Evolutionary conservation across 2,329 filamentous ascomycete genomes (phyloP).

Genomic region (Madurella mycetomatis): DNA sequence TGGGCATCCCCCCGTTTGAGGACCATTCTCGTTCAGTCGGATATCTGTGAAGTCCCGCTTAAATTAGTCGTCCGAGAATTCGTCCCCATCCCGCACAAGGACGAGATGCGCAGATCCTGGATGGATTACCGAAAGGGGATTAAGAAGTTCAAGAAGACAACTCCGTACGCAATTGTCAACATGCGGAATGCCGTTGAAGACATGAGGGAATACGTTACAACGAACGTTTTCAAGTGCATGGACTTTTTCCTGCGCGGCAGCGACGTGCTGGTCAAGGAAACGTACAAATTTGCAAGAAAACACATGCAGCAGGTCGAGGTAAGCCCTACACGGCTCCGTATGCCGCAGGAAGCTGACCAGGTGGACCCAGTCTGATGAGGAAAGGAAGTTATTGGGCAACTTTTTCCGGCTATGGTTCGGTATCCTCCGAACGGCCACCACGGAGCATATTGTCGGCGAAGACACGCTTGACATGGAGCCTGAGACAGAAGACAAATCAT

Average conservation of each 20-base stretch:
- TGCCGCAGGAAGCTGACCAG: background rate
- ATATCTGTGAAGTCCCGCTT: slow-evolving; percentile 11
- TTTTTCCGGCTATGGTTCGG: slow-evolving; percentile 13
- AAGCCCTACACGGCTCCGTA: background rate
- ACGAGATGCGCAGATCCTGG: slow-evolving; percentile 12
- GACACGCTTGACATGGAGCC: slow-evolving; percentile 16
- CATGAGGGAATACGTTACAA: slow-evolving; percentile 10
- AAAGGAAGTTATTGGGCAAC: slow-evolving; percentile 6
- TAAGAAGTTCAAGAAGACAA: slow-evolving; percentile 14
- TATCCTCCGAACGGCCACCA: slow-evolving; percentile 10
- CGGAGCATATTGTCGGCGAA: slow-evolving; percentile 14
- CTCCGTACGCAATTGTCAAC: slow-evolving; percentile 14
- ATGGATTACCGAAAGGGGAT: slow-evolving; percentile 8
- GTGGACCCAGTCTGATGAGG: slow-evolving; percentile 4
- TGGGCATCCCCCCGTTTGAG: slow-evolving; percentile 6
- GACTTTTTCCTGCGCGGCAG: slow-evolving; percentile 7
- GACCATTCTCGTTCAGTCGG: slow-evolving; percentile 9
- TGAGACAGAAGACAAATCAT: slow-evolving; percentile 9
- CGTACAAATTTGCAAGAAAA: slow-evolving; percentile 10
- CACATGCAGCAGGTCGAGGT: slow-evolving; percentile 10
- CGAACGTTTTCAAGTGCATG: slow-evolving; percentile 9
- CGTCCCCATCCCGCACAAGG: slow-evolving; percentile 7
- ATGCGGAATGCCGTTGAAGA: slow-evolving; percentile 7
- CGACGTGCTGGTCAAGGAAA: slow-evolving; percentile 12
- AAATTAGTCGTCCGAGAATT: slow-evolving; percentile 12